Conservation (phyloP, 129 eudicot species). For the Chrysanthemum seticuspe region DNA sequence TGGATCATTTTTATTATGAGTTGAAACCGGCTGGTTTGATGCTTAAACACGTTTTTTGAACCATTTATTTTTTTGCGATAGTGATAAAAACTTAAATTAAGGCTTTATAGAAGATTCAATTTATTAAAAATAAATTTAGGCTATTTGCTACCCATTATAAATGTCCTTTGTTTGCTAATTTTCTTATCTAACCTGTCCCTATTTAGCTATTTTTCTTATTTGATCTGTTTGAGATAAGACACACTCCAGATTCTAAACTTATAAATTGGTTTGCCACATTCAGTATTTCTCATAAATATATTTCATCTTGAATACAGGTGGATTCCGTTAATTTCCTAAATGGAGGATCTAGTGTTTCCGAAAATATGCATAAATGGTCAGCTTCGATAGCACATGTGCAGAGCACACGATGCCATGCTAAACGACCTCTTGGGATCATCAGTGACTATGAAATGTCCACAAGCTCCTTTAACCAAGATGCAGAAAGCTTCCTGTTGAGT, state of each 20-base stretch:
- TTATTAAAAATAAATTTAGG: too few species aligned
- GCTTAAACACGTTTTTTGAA: too few species aligned
- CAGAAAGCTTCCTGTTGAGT: constrained; percentile 61
- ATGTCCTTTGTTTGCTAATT: too few species aligned
- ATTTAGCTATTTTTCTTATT: background rate
- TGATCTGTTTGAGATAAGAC: background rate
- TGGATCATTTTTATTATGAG: too few species aligned
- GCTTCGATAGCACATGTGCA: constrained; percentile 20
- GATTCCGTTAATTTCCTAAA: constrained; percentile 27
- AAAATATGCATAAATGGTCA: constrained; percentile 34
- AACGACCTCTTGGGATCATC: constrained; percentile 43
- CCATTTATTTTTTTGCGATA: too few species aligned
- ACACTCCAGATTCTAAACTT: too few species aligned
- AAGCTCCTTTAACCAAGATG: constrained; percentile 57
- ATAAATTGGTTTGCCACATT: background rate
- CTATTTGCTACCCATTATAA: too few species aligned
- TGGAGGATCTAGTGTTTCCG: constrained; percentile 21
- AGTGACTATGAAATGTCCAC: constrained; percentile 51
- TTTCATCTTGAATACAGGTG: constrained; percentile 24
- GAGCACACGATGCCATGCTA: constrained; percentile 51
- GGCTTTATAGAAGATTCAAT: too few species aligned
- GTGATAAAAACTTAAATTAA: too few species aligned
- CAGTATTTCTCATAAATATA: constrained; percentile 12
- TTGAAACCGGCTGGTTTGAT: too few species aligned
- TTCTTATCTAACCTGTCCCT: too few species aligned